Percentiles rank a stretch among this genome's conserved stretches.
Conservation (phyloP, 208 protist genomes). For the Trichomonas tenax region DNA sequence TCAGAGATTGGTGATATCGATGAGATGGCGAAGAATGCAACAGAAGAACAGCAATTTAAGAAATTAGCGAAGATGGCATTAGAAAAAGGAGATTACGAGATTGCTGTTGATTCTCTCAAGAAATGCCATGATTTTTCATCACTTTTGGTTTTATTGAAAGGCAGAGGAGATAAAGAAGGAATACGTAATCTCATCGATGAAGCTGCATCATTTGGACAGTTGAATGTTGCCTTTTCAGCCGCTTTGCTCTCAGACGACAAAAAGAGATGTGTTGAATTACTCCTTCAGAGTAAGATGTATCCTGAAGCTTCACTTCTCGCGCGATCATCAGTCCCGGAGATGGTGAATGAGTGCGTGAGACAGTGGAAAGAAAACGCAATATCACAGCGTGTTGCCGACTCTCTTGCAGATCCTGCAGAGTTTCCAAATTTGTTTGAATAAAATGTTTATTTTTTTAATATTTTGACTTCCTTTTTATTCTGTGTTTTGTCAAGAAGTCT, state of each 20-base stretch:
- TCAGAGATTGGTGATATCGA: background rate
- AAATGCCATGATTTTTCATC: background rate
- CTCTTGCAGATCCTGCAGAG: background rate
- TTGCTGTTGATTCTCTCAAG: background rate
- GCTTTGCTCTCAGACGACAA: background rate
- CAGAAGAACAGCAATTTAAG: background rate
- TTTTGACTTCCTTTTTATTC: too few relatives aligned
- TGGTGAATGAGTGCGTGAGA: background rate
- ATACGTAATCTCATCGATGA: background rate
- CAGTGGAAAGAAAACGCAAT: background rate
- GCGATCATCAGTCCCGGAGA: background rate
- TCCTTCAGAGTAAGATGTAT: background rate
- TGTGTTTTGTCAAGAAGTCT: too few relatives aligned
- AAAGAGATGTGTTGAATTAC: background rate
- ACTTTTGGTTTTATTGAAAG: background rate
- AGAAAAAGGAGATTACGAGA: background rate
- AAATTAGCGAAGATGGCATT: background rate
- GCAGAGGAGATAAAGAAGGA: background rate
- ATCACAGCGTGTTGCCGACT: background rate
- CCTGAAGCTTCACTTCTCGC: background rate
- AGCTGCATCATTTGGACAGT: background rate
- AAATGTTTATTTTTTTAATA: background rate
- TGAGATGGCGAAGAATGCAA: background rate
- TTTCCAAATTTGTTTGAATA: conserved; percentile 15
- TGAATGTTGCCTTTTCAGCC: background rate